Base-by-base conservation (phyloP, 139 green algal species). In the Astrephomene gubernaculifera region DNA sequence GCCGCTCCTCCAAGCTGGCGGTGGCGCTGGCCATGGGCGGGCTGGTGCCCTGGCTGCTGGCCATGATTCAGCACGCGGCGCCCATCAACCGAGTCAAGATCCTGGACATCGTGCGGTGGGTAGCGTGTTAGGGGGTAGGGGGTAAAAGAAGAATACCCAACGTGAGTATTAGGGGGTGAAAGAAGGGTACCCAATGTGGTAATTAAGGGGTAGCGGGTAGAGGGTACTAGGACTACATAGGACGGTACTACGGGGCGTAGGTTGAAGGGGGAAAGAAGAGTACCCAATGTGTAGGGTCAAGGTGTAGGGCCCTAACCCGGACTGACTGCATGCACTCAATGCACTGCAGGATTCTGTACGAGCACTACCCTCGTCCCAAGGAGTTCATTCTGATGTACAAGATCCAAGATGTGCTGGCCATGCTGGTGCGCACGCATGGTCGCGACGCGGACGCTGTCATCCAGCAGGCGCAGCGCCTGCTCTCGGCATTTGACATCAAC, bases 401-500 rank as follows among this genome's bases (percentile, higher is more conserved):
- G 39, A 87, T 95, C 53, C 76, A 82, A 31, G 89, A 91, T 68
- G 84, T 90, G 78, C 89, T 95, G 87, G 70, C 82, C 60, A 81
- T 85, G 81, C 64, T 92, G 79, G 75, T 94, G 64, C 61, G 71
- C 39, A 88, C 2, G 17, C 72, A 91, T 19, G 89, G 80, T 33
- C 79, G 84, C 14, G 90, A 87, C 44, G 81, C 81, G 2, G 89
- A 91, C 33, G 78, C 75, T 17, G 84, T 90, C n/a, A 82, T 86
- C 76, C 67, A 73, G 86, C 91, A 95, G 81, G 94, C 94, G 24
- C 91, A 95, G 43, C 89, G 90, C 29, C 90, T 97, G 79, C 89
- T 96, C 39, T 87, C 93, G 3, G 94, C 95, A 12, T 97, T 97
- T 80, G 85, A 93, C 24, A 89, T 96, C 44, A 96, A 96, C 79